phyloP scores from a whole-genome alignment of 108 stramenopile species.

The Mediolabrus comicus region DNA sequence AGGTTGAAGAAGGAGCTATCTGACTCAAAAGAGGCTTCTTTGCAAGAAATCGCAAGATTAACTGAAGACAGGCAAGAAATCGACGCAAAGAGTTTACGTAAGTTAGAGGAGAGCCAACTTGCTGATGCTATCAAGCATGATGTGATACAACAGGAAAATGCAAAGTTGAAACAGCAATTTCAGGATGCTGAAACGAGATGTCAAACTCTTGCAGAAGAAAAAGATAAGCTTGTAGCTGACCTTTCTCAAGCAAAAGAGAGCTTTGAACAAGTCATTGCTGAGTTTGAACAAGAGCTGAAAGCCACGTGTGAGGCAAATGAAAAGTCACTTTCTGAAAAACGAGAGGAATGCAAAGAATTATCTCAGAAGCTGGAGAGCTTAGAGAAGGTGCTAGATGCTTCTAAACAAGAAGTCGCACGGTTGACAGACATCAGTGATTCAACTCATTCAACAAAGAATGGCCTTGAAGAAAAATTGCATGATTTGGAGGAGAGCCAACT shows the following conservation, averaged over 20 bases:
- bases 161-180: too few relatives aligned
- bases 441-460: too few relatives aligned
- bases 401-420: background rate
- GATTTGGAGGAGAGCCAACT: slow-evolving; percentile 1
- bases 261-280: background rate
- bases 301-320: background rate
- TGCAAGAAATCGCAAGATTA: background rate
- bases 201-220: too few relatives aligned
- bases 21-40: background rate
- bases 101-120: background rate
- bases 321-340: background rate
- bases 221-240: background rate
- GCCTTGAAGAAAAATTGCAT: too few relatives aligned
- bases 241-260: slow-evolving; percentile 5
- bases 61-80: background rate
- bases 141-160: background rate
- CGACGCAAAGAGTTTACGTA: background rate
- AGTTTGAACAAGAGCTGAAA: slow-evolving; percentile 12
- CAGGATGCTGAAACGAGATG: too few relatives aligned
- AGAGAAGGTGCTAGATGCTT: background rate
- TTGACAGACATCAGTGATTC: background rate
- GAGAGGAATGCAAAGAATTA: background rate
- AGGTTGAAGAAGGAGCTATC: background rate
- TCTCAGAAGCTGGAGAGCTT: background rate
- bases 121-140: too few relatives aligned